These are phyloP conservation scores for Raphanus sativus DNA, from an alignment of 345 rosid genomes.

Conservation along the genomic window DNA sequence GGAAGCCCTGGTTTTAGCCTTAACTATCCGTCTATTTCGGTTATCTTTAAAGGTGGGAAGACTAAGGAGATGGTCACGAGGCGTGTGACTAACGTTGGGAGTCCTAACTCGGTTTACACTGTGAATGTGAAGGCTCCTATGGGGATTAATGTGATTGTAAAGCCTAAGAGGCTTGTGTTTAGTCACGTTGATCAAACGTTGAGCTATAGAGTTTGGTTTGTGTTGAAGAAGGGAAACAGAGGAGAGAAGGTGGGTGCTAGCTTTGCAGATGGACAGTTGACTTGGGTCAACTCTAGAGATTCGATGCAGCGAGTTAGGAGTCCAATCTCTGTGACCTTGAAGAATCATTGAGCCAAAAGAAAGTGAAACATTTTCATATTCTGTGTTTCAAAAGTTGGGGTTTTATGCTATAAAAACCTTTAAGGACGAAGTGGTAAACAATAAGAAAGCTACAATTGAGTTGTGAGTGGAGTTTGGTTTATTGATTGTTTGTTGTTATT, in stretches of 20 bases:
- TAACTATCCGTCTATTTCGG: slow-evolving; percentile 85
- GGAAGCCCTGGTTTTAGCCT: slow-evolving; percentile 66
- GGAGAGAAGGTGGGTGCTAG: slow-evolving; percentile 25
- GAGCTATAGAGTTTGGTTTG: slow-evolving; percentile 63
- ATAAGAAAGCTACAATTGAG: slow-evolving; percentile 14
- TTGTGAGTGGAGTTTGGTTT: slow-evolving; percentile 10
- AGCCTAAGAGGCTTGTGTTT: slow-evolving; percentile 62
- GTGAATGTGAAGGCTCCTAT: slow-evolving; percentile 65
- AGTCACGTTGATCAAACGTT: slow-evolving; percentile 49
- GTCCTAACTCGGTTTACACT: slow-evolving; percentile 61
- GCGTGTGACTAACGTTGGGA: slow-evolving; percentile 74
- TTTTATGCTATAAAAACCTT: slow-evolving; percentile 18
- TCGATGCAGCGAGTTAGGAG: slow-evolving; percentile 61
- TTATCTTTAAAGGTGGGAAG: slow-evolving; percentile 56
- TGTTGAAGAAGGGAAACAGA: slow-evolving; percentile 48
- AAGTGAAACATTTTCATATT: neutral
- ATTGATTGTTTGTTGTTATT: neutral
- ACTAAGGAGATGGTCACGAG: slow-evolving; percentile 54
- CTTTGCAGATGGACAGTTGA: slow-evolving; percentile 67
- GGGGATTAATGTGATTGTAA: slow-evolving; percentile 56
- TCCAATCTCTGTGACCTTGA: slow-evolving; percentile 86
- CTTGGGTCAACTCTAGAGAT: slow-evolving; percentile 66
- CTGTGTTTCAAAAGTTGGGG: no score
- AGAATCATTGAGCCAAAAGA: slow-evolving; percentile 22
- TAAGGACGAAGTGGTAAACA: neutral